Conservation (phyloP, 108 stramenopile species). For the Cyclotella distinguenda region DNA sequence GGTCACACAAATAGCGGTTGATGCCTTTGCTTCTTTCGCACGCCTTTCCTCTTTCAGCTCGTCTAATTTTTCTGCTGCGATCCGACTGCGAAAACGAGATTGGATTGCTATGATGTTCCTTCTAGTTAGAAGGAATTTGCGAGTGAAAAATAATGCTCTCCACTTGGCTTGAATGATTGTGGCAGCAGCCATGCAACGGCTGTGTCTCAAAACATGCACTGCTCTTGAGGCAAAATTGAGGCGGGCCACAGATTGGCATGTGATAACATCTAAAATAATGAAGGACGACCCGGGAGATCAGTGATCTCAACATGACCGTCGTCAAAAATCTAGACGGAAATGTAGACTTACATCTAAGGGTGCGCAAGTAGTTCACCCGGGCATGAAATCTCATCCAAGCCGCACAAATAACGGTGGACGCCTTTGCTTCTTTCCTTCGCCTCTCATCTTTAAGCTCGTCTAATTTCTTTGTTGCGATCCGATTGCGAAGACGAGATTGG, state of each 20-base stretch:
- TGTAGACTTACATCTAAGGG: no score
- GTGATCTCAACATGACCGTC: no score
- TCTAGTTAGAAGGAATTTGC: neutral
- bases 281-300: no score
- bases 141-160: neutral
- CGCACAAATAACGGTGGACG: no score
- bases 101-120: neutral
- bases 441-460: neutral
- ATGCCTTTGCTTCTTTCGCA: neutral
- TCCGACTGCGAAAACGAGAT: neutral
- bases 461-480: neutral
- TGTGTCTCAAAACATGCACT: neutral
- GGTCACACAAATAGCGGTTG: no score
- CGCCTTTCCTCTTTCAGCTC: neutral
- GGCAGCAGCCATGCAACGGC: neutral
- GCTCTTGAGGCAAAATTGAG: neutral
- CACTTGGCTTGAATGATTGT: conserved; percentile 4
- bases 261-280: neutral
- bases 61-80: neutral
- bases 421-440: neutral
- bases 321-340: no score
- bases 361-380: no score
- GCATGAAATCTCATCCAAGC: no score
- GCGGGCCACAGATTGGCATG: neutral
- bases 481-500: neutral